Conservation (phyloP, 1,284 basidiomycete species). For the Trametes versicolor region DNA sequence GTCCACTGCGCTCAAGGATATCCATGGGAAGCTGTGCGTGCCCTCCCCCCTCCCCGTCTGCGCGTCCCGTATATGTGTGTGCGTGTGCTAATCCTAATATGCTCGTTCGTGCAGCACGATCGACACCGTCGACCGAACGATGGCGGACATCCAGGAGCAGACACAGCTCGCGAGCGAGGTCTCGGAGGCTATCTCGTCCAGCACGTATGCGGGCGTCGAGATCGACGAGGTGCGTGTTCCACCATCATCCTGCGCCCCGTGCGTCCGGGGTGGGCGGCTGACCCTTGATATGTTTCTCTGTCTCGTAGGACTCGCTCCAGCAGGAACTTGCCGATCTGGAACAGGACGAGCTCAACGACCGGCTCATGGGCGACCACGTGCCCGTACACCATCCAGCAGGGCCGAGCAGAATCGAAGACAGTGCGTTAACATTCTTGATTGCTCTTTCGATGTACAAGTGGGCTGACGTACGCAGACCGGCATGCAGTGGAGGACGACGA, state of each 20-base stretch:
- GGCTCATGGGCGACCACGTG: conserved; percentile 89
- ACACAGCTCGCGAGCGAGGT: conserved; percentile 97
- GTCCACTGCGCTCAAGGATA: conserved; percentile 89
- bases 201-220: conserved; percentile 70
- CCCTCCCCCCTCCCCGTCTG: not conserved
- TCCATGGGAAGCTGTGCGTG: conserved; percentile 92
- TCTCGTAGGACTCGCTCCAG: conserved; percentile 79
- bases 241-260: conserved; percentile 19
- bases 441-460: conserved; percentile 9
- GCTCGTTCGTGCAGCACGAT: conserved; percentile 68
- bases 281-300: not conserved
- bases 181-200: conserved; percentile 92
- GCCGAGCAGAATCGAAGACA: conserved; percentile 59
- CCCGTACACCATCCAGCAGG: conserved; percentile 88
- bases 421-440: conserved; percentile 52
- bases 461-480: conserved; percentile 44
- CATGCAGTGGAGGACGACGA: conserved; percentile 90
- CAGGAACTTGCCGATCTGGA: conserved; percentile 91
- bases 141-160: conserved; percentile 93
- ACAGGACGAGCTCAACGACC: conserved; percentile 90
- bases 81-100: not conserved
- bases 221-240: conserved; percentile 75
- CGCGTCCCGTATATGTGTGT: conserved; percentile 16
- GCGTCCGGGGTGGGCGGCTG: conserved; percentile 23
- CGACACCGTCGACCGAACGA: conserved; percentile 92